These are phyloP conservation scores for Coniferiporia weirii DNA, from an alignment of 1,284 basidiomycete species.

Conservation along the genomic window DNA sequence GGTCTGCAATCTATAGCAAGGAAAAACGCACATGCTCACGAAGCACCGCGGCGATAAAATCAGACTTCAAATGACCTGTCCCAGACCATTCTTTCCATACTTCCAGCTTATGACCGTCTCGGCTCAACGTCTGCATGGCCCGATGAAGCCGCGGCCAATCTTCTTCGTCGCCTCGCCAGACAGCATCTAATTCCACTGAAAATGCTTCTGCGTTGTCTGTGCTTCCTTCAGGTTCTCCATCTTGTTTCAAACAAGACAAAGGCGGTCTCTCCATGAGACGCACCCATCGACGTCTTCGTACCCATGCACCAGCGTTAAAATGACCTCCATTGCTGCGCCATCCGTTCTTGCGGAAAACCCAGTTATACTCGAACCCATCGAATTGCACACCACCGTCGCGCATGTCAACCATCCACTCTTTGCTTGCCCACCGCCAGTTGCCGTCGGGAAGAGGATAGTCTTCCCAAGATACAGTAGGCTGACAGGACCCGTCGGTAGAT, in stretches of 20 bases:
- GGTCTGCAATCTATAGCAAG: background rate
- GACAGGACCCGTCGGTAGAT: conserved; percentile 23
- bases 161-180: conserved; percentile 44
- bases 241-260: conserved; percentile 18
- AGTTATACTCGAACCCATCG: conserved; percentile 83
- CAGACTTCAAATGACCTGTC: conserved; percentile 30
- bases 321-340: conserved; percentile 61
- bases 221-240: conserved; percentile 2
- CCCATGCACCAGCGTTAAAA: conserved; percentile 61
- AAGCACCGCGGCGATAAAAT: conserved; percentile 46
- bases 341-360: conserved; percentile 55
- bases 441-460: conserved; percentile 77
- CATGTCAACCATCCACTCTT: conserved; percentile 83
- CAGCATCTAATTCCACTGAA: background rate
- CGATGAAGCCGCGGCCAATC: conserved; percentile 59
- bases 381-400: conserved; percentile 71
- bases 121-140: conserved; percentile 47
- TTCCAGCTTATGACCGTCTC: conserved; percentile 68
- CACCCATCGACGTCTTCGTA: conserved; percentile 71
- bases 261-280: conserved; percentile 72
- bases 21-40: conserved; percentile 49
- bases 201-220: background rate
- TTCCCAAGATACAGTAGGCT: conserved; percentile 50
- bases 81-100: conserved; percentile 65
- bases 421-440: conserved; percentile 74